These are phyloP conservation scores for Lecanicillium sp. DNA, from an alignment of 2,329 filamentous ascomycete genomes.

Conservation along the genomic window DNA sequence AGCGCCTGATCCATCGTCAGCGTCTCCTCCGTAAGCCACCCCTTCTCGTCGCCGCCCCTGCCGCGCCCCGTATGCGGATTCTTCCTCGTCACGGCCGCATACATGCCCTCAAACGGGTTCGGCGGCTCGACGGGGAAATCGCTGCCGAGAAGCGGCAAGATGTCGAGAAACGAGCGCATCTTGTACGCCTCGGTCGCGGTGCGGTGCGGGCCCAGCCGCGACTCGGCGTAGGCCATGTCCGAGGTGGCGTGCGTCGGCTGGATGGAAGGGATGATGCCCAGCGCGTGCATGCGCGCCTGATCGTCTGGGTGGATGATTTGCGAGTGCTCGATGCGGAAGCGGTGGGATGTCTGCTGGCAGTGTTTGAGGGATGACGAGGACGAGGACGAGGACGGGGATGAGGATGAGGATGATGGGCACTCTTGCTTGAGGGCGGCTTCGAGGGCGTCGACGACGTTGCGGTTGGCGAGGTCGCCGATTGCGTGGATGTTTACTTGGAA, in stretches of 20 bases:
- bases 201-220: slow-evolving; percentile 49
- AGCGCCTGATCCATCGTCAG: slow-evolving; percentile 53
- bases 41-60: slow-evolving; percentile 34
- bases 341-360: slow-evolving; percentile 41
- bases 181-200: slow-evolving; percentile 53
- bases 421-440: slow-evolving; percentile 44
- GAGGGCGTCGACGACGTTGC: slow-evolving; percentile 56
- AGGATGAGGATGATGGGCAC: slow-evolving; percentile 34
- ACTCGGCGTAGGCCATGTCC: slow-evolving; percentile 60
- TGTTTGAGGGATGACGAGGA: slow-evolving; percentile 25
- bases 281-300: slow-evolving; percentile 47
- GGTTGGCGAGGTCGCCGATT: slow-evolving; percentile 63
- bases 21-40: slow-evolving; percentile 54
- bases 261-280: slow-evolving; percentile 60
- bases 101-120: slow-evolving; percentile 60
- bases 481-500: slow-evolving; percentile 68
- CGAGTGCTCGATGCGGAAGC: slow-evolving; percentile 63
- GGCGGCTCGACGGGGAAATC: slow-evolving; percentile 68
- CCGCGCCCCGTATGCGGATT: slow-evolving; percentile 49
- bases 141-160: slow-evolving; percentile 52
- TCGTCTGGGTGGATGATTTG: slow-evolving; percentile 63
- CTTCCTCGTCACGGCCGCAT: slow-evolving; percentile 56
- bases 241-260: slow-evolving; percentile 67
- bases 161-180: slow-evolving; percentile 53
- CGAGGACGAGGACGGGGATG: too few species aligned